Evolutionary conservation across 768 basidiomycete species (phyloP).

Genomic region (Suillus luteus): DNA sequence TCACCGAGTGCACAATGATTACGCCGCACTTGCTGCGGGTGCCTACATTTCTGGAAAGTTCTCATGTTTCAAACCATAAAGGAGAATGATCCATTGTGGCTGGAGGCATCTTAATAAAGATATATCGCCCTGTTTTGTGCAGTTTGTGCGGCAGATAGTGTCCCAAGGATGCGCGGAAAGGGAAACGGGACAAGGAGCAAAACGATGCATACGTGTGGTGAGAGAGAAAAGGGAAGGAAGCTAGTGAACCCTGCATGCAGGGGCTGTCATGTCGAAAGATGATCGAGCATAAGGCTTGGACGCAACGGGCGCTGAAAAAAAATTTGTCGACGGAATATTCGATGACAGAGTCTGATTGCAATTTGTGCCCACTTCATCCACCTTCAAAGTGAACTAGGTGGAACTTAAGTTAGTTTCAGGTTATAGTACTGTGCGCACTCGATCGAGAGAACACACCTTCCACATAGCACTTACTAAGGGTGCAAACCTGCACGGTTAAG

Average conservation of each 20-base stretch:
- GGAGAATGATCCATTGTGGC: neutral
- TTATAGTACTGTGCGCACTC: neutral
- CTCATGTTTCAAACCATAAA: neutral
- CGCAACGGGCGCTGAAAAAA: neutral
- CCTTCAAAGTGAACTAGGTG: neutral
- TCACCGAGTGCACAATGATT: neutral
- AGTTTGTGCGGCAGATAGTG: neutral
- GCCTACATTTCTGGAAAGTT: neutral
- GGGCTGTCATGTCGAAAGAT: neutral
- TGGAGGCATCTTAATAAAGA: neutral
- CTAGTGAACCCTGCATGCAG: conserved; percentile 3
- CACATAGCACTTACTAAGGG: neutral
- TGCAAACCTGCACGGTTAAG: neutral
- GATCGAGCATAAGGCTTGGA: neutral
- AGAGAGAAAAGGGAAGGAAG: neutral
- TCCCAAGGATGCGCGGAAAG: neutral
- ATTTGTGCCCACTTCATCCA: neutral
- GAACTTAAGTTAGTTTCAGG: neutral
- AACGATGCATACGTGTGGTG: conserved; percentile 1
- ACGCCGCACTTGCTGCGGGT: conserved; percentile 5
- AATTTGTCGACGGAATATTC: neutral
- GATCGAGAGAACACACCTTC: neutral
- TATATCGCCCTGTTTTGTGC: neutral
- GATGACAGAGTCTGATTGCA: neutral
- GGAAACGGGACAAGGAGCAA: neutral